phyloP scores from a whole-genome alignment of 2,329 filamentous ascomycete genomes.

The Rhynchosporium secalis region DNA sequence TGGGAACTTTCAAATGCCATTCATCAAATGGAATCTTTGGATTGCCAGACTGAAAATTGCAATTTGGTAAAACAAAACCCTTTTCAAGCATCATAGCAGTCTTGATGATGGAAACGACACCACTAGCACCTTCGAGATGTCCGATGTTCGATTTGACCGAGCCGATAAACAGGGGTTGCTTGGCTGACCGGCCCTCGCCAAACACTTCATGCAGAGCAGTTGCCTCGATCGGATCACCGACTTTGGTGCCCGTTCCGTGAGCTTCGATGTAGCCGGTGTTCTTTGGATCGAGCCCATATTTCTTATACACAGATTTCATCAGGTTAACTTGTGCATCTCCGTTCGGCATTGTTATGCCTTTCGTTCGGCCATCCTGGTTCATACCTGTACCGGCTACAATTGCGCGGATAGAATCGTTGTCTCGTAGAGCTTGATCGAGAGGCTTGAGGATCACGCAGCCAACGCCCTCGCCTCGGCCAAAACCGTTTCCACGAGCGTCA shows the following conservation, averaged over 20 bases:
- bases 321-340: slow-evolving; percentile 43
- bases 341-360: slow-evolving; percentile 49
- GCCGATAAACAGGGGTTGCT: slow-evolving; percentile 32
- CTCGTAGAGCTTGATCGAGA: slow-evolving; percentile 47
- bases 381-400: slow-evolving; percentile 46
- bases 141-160: slow-evolving; percentile 40
- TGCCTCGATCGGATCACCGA: slow-evolving; percentile 37
- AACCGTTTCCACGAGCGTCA: slow-evolving; percentile 59
- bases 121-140: slow-evolving; percentile 43
- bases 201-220: slow-evolving; percentile 32
- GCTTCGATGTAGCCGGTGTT: slow-evolving; percentile 34
- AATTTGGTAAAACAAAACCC: slow-evolving; percentile 46
- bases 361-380: slow-evolving; percentile 49
- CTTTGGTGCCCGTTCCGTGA: slow-evolving; percentile 36
- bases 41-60: slow-evolving; percentile 44
- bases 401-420: slow-evolving; percentile 46
- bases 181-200: slow-evolving; percentile 22
- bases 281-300: slow-evolving; percentile 23
- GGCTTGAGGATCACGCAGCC: slow-evolving; percentile 61
- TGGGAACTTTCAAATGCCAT: slow-evolving; percentile 41
- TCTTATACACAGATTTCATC: slow-evolving; percentile 29
- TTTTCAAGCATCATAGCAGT: slow-evolving; percentile 46
- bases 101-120: slow-evolving; percentile 46
- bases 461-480: slow-evolving; percentile 63
- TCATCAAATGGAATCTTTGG: slow-evolving; percentile 40